Evolutionary conservation across 2,329 filamentous ascomycete species (phyloP).

Genomic region (Zelopaecilomyces penicillatus): DNA sequence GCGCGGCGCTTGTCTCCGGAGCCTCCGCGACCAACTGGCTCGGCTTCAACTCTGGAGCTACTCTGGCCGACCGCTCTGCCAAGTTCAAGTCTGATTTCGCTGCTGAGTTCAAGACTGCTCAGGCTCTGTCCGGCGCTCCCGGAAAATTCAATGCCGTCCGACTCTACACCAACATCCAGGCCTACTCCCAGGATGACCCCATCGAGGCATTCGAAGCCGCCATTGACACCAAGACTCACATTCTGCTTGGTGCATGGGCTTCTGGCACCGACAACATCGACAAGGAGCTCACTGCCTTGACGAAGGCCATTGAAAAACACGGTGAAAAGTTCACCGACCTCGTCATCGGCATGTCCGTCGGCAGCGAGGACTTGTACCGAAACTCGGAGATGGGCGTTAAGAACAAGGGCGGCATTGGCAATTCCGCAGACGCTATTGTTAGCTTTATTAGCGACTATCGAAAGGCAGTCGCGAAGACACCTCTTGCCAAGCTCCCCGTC

Average conservation of each 20-base stretch:
- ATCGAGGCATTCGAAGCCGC: conserved; percentile 72
- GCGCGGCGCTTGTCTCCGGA: conserved; percentile 29
- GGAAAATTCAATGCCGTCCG: conserved; percentile 51
- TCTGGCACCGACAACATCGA: conserved; percentile 46
- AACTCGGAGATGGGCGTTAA: conserved; percentile 50
- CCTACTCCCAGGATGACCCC: conserved; percentile 62
- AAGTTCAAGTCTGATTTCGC: conserved; percentile 44
- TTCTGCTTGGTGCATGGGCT: conserved; percentile 59
- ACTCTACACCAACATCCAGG: conserved; percentile 61
- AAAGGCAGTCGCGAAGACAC: conserved; percentile 41
- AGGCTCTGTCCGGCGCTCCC: conserved; percentile 31
- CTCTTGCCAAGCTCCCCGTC: conserved; percentile 40
- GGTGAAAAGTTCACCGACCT: conserved; percentile 45
- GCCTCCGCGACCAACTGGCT: conserved; percentile 40
- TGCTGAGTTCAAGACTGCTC: conserved; percentile 35
- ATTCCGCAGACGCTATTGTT: conserved; percentile 49
- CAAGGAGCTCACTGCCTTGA: conserved; percentile 52
- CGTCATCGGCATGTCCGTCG: conserved; percentile 57
- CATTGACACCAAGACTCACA: conserved; percentile 48
- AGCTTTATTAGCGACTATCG: conserved; percentile 59
- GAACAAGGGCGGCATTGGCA: conserved; percentile 54
- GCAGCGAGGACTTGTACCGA: conserved; percentile 61
- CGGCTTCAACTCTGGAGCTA: conserved; percentile 46
- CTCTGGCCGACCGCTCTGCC: conserved; percentile 36
- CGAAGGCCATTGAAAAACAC: conserved; percentile 45